phyloP scores from a whole-genome alignment of 805 yeast genomes.

The Candida xiaguanensis region DNA sequence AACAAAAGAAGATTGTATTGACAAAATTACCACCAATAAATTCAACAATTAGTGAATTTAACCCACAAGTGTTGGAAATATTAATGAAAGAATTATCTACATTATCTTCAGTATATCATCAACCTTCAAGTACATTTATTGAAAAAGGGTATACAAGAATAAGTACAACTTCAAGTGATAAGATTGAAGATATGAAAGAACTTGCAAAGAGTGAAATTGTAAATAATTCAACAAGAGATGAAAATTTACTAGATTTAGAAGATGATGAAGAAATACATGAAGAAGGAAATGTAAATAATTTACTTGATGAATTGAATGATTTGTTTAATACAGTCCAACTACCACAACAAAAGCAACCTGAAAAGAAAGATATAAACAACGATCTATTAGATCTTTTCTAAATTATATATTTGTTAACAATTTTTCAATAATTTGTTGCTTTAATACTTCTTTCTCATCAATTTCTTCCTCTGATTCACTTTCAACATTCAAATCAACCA shows the following conservation, averaged over 20 bases:
- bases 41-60: slow-evolving; percentile 67
- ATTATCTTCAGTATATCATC: slow-evolving; percentile 84
- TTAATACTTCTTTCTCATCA: slow-evolving; percentile 6
- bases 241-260: slow-evolving; percentile 79
- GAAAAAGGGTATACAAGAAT: slow-evolving; percentile 35
- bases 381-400: slow-evolving; percentile 40
- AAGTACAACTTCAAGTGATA: slow-evolving; percentile 1
- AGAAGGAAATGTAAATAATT: slow-evolving; percentile 23
- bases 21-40: slow-evolving; percentile 67
- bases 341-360: slow-evolving; percentile 12
- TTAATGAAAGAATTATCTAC: slow-evolving; percentile 76
- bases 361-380: slow-evolving; percentile 12
- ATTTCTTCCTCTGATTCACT: slow-evolving; percentile 1
- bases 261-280: slow-evolving; percentile 22
- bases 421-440: slow-evolving; percentile 11
- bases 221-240: slow-evolving; percentile 55
- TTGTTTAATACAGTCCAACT: slow-evolving; percentile 46
- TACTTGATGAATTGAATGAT: slow-evolving; percentile 74
- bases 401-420: slow-evolving; percentile 9
- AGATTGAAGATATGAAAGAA: slow-evolving; percentile 70
- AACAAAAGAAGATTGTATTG: slow-evolving; percentile 52
- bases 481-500: slow-evolving; percentile 13
- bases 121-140: slow-evolving; percentile 67
- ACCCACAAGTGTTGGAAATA: slow-evolving; percentile 63
- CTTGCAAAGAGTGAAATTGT: slow-evolving; percentile 75